Conservation (phyloP, 2,329 filamentous ascomycete genomes). For the Amauroascus verrucosus region DNA sequence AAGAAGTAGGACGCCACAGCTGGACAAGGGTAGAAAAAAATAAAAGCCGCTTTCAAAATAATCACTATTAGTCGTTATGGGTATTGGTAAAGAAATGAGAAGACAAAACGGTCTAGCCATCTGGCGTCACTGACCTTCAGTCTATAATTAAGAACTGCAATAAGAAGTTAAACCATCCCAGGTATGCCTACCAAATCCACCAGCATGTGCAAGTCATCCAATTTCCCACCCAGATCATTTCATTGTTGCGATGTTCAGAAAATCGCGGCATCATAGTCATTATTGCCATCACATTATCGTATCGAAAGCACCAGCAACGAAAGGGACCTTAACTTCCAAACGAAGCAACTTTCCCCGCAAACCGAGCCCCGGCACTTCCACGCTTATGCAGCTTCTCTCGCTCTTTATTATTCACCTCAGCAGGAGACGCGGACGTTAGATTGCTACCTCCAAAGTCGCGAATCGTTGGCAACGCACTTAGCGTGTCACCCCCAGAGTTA, state of each 20-base stretch:
- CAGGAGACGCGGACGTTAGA: slow-evolving; percentile 17
- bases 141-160: neutral
- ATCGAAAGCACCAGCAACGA: neutral
- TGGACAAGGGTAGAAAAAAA: neutral
- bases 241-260: neutral
- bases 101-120: no score
- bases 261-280: slow-evolving; percentile 5
- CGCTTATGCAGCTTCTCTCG: slow-evolving; percentile 67
- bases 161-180: neutral
- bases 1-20: neutral
- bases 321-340: slow-evolving; percentile 21
- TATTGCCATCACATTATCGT: neutral
- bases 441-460: slow-evolving; percentile 24
- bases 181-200: slow-evolving; percentile 1
- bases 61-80: neutral
- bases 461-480: slow-evolving; percentile 52
- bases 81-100: neutral
- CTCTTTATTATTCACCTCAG: slow-evolving; percentile 39
- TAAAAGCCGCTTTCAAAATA: neutral
- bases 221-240: slow-evolving; percentile 2
- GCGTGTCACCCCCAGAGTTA: slow-evolving; percentile 41
- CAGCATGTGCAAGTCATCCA: neutral
- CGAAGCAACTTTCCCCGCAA: slow-evolving; percentile 43
- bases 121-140: no score
- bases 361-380: slow-evolving; percentile 63